These are phyloP conservation scores for Penicillium hordei DNA, from an alignment of 2,329 filamentous ascomycete species.

Conservation along the genomic window DNA sequence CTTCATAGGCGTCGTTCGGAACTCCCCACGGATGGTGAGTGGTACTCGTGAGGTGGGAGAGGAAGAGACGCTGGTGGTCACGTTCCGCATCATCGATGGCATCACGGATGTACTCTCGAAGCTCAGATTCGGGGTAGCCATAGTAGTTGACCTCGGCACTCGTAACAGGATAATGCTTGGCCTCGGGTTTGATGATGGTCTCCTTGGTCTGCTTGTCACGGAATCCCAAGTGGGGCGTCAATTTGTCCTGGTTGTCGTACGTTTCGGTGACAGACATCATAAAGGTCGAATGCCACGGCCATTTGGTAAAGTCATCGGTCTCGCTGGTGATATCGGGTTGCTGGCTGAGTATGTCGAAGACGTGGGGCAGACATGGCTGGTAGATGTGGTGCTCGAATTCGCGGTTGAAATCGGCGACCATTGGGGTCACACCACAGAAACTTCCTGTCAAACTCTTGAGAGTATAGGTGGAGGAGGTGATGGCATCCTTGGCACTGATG, in stretches of 20 bases:
- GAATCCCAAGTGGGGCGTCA: conserved; percentile 32
- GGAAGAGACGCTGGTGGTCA: conserved; percentile 34
- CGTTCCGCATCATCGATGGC: conserved; percentile 33
- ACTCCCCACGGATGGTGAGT: conserved; percentile 37
- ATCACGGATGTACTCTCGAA: conserved; percentile 36
- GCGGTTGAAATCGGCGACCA: conserved; percentile 46
- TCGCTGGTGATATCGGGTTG: conserved; percentile 24
- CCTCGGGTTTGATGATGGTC: conserved; percentile 23
- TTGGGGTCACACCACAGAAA: conserved; percentile 45
- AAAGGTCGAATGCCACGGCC: conserved; percentile 36
- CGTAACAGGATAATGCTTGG: conserved; percentile 31
- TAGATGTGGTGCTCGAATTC: conserved; percentile 47
- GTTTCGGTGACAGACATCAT: conserved; percentile 36
- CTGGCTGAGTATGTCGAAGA: conserved; percentile 28
- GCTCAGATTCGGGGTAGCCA: conserved; percentile 34
- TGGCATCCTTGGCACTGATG: conserved; percentile 44
- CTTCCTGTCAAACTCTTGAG: conserved; percentile 47
- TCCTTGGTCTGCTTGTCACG: conserved; percentile 30
- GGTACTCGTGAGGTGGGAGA: conserved; percentile 36
- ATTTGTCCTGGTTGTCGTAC: conserved; percentile 32
- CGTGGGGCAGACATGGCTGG: conserved; percentile 47
- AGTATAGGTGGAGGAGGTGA: conserved; percentile 47
- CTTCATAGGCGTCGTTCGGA: conserved; percentile 27
- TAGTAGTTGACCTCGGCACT: conserved; percentile 33
- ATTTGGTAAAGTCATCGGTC: conserved; percentile 30